Evolutionary conservation across 2,329 filamentous ascomycete genomes (phyloP), one percentile per base, ranked within the genome.

Genomic region (Didymella glomerata): DNA sequence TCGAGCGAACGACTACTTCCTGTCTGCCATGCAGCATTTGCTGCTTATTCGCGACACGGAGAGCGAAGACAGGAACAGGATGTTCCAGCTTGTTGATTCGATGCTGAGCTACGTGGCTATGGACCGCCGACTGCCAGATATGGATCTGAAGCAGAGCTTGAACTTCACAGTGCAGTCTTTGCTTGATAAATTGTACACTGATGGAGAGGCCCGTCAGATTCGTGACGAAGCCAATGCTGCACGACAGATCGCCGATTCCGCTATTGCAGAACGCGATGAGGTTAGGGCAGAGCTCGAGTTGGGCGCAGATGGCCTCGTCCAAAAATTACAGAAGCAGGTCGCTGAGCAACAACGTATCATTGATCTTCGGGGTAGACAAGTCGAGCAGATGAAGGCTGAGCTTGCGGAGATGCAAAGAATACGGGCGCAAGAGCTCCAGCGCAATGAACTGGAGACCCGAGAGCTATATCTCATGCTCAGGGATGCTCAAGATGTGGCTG

Each of bases 41-140:
- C 84, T 99, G 68, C 85, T 99, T 44, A 96, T 98, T 65, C 87
- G 93, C 57, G 91, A 97, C 72, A 95, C 93, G 65, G 92, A 96
- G 69, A 90, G 90, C 48, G 95, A 98, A 74, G 95, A 99, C 78
- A 88, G 93, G 14, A 80, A 97, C 62, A 89, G 92, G 48, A 95
- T 97, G 90, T 99, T 98, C 80, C 95, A 98, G 81, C 86, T 99
- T 27, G 93, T 98, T 27, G 95, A 99, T 78, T 90, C 92, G n/a
- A 98, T 98, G 93, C 87, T 99, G 66, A 97, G 93, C 78, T 98
- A 98, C 78, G 94, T 99, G 63, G 94, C 94, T 69, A 99, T 99
- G 94, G 95, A 99, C 78, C 87, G 95, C 73, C 86, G 95, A 64
- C 79, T 98, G 65, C 95, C 95, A 38, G 94, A 99, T 78, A 94